Evolutionary conservation across 2,329 filamentous ascomycete species (phyloP).

Genomic region (Fusarium pseudocircinatum): DNA sequence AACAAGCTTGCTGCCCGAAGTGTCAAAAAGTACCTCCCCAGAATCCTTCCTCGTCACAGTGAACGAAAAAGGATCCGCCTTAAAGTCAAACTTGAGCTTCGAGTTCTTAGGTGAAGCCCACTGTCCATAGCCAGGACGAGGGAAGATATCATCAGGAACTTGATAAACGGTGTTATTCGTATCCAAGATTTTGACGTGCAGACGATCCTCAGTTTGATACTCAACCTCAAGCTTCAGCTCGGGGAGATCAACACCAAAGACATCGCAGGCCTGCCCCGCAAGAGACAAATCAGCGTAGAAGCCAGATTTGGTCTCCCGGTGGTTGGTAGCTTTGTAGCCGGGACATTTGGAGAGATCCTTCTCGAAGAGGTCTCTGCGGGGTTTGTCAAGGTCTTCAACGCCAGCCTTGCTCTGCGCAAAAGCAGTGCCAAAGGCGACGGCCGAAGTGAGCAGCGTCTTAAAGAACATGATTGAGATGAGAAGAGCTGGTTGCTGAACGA

Average conservation of each 20-base stretch:
- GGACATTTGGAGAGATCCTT: constrained; percentile 59
- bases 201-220: constrained; percentile 59
- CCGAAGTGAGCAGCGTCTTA: constrained; percentile 27
- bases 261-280: constrained; percentile 76
- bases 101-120: constrained; percentile 43
- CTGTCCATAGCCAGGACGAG: constrained; percentile 55
- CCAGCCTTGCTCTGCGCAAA: constrained; percentile 34
- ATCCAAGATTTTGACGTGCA: constrained; percentile 79
- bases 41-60: constrained; percentile 57
- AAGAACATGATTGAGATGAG: constrained; percentile 19
- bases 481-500: constrained; percentile 3
- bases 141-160: constrained; percentile 74
- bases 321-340: constrained; percentile 73
- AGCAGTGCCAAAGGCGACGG: constrained; percentile 23
- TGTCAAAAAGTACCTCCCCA: constrained; percentile 72
- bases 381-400: constrained; percentile 22
- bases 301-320: constrained; percentile 61
- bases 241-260: constrained; percentile 80
- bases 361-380: constrained; percentile 31
- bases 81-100: constrained; percentile 59
- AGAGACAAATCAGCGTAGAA: constrained; percentile 76
- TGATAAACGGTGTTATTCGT: constrained; percentile 76
- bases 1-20: constrained; percentile 70
- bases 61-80: constrained; percentile 71
- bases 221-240: constrained; percentile 71